Evolutionary conservation across 2,329 filamentous ascomycete species (phyloP), one percentile per base, ranked within the genome.

Genomic region (Clarireedia homoeocarpa): DNA sequence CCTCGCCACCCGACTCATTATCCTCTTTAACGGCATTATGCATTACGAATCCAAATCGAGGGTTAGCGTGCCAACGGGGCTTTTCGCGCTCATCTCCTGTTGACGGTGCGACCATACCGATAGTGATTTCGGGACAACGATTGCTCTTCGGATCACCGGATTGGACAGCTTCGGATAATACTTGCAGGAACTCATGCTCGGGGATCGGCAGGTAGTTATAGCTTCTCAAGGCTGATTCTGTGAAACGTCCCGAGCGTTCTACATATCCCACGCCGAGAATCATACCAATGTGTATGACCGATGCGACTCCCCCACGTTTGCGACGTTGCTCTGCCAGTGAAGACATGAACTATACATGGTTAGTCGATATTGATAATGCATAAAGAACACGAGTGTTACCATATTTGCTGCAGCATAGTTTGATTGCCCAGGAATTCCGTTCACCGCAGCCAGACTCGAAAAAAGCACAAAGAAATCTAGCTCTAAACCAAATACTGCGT

Each of bases 221-320:
- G 20, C 20, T 55, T 17, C 26, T 23, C 2, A 55, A 17, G 15
- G 39, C 27, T 42, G 46, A 34, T 6, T 51, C 47, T 4, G 38
- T 51, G 15, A 36, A 34, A 12, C 27, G 26, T 12, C 47, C 53
- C 26, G 46, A 34, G 4, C 44, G 55, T 38, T 40, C 38, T 4
- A 76, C 62, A 51, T 69, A 71, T 1, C 76, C 75, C 4, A 72
- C 64, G 5, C 70, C 74, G 3, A 68, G 66, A 7, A 84, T 73
- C 1, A 74, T 73, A 0, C 79, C 79, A 14, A 84, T 69, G 61
- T 83, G 75, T 1, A 85, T 70, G 0, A 74, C 74, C 0, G 75
- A 71, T 24, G 74, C 76, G 2, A 74, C 69, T 2, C 77, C 65
- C 1, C 75, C 75, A 24, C 66, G 66, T 1, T 64, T 64, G 0